Conservation (phyloP, 371 early-diverging fungal genomes). For the Mortierella sp. region DNA sequence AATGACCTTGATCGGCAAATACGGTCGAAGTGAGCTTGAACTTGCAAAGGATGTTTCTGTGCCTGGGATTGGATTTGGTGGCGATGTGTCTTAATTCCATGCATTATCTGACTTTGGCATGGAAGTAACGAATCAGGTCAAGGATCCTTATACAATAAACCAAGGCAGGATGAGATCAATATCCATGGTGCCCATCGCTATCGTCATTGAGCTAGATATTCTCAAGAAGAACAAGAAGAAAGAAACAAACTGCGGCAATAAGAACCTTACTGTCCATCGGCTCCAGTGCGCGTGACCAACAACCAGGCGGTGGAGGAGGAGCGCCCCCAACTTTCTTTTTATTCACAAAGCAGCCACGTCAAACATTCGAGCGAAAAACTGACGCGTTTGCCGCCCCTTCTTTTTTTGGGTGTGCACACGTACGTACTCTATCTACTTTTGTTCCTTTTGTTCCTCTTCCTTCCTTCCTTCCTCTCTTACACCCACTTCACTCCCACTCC, state of each 20-base stretch:
- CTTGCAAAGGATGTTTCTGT: no score
- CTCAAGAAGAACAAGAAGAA: no score
- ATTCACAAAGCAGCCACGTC: not conserved
- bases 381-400: slow-evolving; percentile 3
- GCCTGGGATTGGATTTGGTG: no score
- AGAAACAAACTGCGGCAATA: not conserved
- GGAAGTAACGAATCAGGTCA: no score
- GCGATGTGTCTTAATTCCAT: no score
- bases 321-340: slow-evolving; percentile 11
- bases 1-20: no score
- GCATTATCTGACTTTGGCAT: no score
- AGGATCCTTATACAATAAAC: not conserved
- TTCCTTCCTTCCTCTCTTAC: not conserved
- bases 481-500: not conserved
- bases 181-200: not conserved
- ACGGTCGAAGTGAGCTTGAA: no score
- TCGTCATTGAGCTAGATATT: not conserved
- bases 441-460: not conserved
- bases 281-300: slow-evolving; percentile 4
- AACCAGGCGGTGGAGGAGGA: not conserved
- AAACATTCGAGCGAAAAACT: not conserved
- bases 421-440: not conserved
- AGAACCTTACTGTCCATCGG: not conserved
- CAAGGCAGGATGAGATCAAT: not conserved
- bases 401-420: not conserved